These are phyloP conservation scores for Jamesozyma hellenica DNA, from an alignment of 805 yeast species.

Conservation along the genomic window DNA sequence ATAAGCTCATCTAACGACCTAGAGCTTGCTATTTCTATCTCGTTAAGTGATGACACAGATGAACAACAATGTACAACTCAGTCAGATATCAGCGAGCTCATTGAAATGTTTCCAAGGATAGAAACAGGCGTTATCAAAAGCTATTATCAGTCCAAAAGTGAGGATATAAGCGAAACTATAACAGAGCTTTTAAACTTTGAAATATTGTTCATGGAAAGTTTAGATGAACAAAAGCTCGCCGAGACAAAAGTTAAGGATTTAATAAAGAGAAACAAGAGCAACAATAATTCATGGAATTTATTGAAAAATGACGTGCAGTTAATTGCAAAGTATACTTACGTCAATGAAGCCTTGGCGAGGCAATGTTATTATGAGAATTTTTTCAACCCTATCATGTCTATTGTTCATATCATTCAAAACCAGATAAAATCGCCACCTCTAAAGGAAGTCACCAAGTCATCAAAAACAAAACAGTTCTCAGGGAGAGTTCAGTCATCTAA, in stretches of 20 bases:
- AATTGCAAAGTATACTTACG: constrained; percentile 17
- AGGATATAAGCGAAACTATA: constrained; percentile 24
- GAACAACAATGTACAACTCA: not conserved
- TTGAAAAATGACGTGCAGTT: constrained; percentile 12
- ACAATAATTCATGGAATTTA: constrained; percentile 10
- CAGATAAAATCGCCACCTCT: not conserved
- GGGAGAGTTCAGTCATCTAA: constrained; percentile 29
- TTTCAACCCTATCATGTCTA: constrained; percentile 26
- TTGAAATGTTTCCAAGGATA: constrained; percentile 37
- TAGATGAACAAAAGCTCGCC: constrained; percentile 10
- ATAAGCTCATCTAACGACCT: constrained; percentile 14
- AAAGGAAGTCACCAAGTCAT: not conserved
- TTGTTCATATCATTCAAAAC: constrained; percentile 29
- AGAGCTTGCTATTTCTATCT: constrained; percentile 17
- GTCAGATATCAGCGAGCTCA: not conserved
- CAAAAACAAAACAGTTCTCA: no score
- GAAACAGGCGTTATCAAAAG: constrained; percentile 25
- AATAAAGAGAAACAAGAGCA: not conserved
- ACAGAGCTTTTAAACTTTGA: constrained; percentile 14
- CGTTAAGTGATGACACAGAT: constrained; percentile 13
- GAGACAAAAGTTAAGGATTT: constrained; percentile 3
- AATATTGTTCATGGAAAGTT: constrained; percentile 9
- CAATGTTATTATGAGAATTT: constrained; percentile 25
- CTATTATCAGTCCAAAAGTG: constrained; percentile 24
- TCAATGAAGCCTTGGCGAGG: constrained; percentile 10